Conservation (phyloP, 2,329 filamentous ascomycete species). For the Plectosphaerella sp. region DNA sequence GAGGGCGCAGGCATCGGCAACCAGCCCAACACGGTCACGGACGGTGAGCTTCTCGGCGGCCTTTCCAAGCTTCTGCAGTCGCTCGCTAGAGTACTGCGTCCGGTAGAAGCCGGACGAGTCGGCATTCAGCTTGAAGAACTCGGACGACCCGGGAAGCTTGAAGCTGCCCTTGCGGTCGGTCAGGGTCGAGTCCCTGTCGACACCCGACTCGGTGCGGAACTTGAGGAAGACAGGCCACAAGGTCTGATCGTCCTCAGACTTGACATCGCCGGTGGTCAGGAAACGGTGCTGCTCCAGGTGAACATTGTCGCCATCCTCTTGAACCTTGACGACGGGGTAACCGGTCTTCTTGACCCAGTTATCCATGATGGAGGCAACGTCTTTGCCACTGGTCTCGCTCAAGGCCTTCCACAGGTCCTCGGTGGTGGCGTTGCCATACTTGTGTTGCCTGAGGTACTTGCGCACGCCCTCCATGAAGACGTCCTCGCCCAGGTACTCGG, state of each 20-base stretch:
- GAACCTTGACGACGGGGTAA: conserved; percentile 85
- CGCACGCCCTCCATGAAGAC: conserved; percentile 89
- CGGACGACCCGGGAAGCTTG: conserved; percentile 64
- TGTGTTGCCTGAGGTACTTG: conserved; percentile 89
- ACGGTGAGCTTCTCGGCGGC: conserved; percentile 82
- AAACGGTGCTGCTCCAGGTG: conserved; percentile 93
- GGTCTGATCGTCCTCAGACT: conserved; percentile 84
- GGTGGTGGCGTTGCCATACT: conserved; percentile 92
- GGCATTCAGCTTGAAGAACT: conserved; percentile 96
- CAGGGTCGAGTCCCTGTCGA: conserved; percentile 69
- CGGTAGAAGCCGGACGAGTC: conserved; percentile 92
- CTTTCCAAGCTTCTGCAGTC: conserved; percentile 80
- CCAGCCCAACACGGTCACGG: conserved; percentile 92
- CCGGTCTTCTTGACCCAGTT: conserved; percentile 97
- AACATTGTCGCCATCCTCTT: conserved; percentile 65
- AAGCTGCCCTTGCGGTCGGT: conserved; percentile 65
- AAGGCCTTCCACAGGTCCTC: conserved; percentile 87
- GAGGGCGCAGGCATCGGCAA: conserved; percentile 85
- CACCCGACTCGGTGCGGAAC: conserved; percentile 75
- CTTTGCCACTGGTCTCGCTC: conserved; percentile 84
- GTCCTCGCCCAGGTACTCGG: conserved; percentile 89
- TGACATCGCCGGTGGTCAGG: conserved; percentile 85
- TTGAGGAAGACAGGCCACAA: conserved; percentile 88
- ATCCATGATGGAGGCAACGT: conserved; percentile 84
- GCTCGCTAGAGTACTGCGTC: conserved; percentile 79